Evolutionary conservation across 257 asterid species (phyloP).

Genomic region (Solanum pimpinellifolium): DNA sequence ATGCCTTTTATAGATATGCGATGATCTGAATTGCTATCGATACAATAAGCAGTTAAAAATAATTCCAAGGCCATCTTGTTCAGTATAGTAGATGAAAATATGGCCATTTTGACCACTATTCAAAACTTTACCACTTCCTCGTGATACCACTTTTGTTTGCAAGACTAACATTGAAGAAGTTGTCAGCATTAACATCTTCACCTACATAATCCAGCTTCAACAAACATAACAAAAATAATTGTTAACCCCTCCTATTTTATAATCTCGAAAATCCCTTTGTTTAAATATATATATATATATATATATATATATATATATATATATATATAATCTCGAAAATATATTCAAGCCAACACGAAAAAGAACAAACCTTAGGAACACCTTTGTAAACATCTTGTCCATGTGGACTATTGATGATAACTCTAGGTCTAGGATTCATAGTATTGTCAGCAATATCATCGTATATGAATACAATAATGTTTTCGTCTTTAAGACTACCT

Average conservation of each 20-base stretch:
- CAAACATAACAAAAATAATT: neutral
- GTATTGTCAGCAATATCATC: conserved; percentile 72
- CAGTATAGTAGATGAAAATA: conserved; percentile 74
- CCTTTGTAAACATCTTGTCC: conserved; percentile 82
- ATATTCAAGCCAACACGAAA: neutral
- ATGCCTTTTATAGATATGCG: neutral
- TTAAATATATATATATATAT: too few species aligned
- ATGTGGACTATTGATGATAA: conserved; percentile 74
- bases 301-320: too few species aligned
- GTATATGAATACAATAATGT: conserved; percentile 74
- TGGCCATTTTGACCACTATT: conserved; percentile 81
- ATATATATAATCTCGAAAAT: neutral
- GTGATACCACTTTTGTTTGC: conserved; percentile 65
- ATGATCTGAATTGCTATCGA: neutral
- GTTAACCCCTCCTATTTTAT: neutral
- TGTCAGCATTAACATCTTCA: conserved; percentile 50
- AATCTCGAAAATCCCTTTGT: neutral
- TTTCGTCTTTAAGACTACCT: conserved; percentile 88
- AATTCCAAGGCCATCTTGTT: conserved; percentile 97
- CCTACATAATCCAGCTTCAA: conserved; percentile 76
- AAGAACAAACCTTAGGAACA: conserved; percentile 71
- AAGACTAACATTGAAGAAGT: conserved; percentile 63
- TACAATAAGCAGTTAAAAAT: conserved; percentile 40
- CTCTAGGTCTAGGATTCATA: conserved; percentile 84
- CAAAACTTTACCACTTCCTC: conserved; percentile 93